Conservation (phyloP, 2,329 filamentous ascomycete species). For the Alternaria triticina region DNA sequence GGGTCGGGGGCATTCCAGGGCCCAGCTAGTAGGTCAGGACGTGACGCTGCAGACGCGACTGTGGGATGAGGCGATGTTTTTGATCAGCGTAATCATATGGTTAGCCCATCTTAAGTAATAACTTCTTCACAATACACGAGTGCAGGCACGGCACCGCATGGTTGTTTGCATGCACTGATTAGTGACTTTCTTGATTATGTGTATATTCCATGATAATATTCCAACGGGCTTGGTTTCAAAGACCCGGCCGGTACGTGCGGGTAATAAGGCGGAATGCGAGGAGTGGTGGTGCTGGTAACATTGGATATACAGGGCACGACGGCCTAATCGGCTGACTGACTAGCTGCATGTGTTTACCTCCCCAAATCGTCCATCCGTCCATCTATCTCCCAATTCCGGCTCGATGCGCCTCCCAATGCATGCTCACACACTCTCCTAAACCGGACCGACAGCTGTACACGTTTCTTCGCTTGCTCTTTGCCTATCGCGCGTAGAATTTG, state of each 20-base stretch:
- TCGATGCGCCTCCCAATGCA: conserved; percentile 32
- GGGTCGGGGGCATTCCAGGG: conserved; percentile 44
- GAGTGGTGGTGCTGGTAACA: conserved; percentile 42
- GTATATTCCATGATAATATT: background rate
- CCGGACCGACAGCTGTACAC: conserved; percentile 16
- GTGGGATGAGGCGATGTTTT: conserved; percentile 11
- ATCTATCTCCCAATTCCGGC: conserved; percentile 26
- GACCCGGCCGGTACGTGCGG: background rate
- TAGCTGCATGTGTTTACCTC: conserved; percentile 47
- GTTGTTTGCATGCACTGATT: background rate
- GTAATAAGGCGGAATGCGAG: conserved; percentile 31
- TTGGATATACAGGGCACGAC: conserved; percentile 34
- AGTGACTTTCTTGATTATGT: background rate
- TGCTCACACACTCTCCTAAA: conserved; percentile 31
- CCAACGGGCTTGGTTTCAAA: background rate
- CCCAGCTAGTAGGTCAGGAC: conserved; percentile 29
- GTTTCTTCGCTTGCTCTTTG: conserved; percentile 22
- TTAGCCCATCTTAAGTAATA: conserved; percentile 4
- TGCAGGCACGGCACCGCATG: background rate
- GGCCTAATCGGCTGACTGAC: conserved; percentile 47
- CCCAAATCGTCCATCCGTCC: conserved; percentile 35
- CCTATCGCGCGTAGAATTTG: conserved; percentile 37
- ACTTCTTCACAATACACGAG: background rate
- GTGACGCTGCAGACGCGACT: conserved; percentile 18
- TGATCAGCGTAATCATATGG: conserved; percentile 6